Conservation (phyloP, 495 filamentous ascomycete genomes). For the Rusavskia elegans region DNA sequence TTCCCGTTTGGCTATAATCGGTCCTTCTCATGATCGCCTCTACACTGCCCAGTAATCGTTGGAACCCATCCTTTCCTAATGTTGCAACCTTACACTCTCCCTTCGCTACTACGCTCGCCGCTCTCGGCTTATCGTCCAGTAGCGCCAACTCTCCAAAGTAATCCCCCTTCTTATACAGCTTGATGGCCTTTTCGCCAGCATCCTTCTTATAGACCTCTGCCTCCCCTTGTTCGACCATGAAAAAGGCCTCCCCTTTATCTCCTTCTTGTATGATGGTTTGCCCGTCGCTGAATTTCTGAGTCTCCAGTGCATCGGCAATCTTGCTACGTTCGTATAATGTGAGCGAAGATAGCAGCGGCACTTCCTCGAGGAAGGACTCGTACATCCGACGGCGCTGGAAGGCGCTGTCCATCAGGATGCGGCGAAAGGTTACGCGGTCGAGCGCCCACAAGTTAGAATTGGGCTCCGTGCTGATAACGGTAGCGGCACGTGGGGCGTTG, state of each 20-base stretch:
- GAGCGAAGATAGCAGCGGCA: slow-evolving; percentile 69
- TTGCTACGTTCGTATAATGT: slow-evolving; percentile 87
- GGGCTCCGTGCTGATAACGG: slow-evolving; percentile 68
- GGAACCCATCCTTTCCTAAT: slow-evolving; percentile 85
- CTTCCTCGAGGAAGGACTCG: slow-evolving; percentile 93
- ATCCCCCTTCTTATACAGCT: slow-evolving; percentile 74
- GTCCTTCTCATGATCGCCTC: slow-evolving; percentile 88
- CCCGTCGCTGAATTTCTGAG: slow-evolving; percentile 68
- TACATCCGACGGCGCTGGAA: slow-evolving; percentile 94
- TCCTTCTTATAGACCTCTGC: slow-evolving; percentile 65
- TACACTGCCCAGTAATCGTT: slow-evolving; percentile 80
- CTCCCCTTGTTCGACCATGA: slow-evolving; percentile 75
- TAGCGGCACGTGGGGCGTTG: slow-evolving; percentile 93
- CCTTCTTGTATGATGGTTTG: slow-evolving; percentile 79
- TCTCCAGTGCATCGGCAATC: slow-evolving; percentile 90
- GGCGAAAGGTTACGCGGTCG: slow-evolving; percentile 90
- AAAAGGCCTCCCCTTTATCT: slow-evolving; percentile 84
- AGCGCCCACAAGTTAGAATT: slow-evolving; percentile 80
- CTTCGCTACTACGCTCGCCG: slow-evolving; percentile 70
- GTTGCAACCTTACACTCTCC: slow-evolving; percentile 82
- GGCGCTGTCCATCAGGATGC: slow-evolving; percentile 95
- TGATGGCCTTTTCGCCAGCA: slow-evolving; percentile 46
- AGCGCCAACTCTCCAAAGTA: slow-evolving; percentile 94
- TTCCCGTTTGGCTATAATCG: slow-evolving; percentile 27
- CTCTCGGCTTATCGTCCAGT: slow-evolving; percentile 81